Percentiles rank a stretch among this genome's conserved stretches.
Conservation (phyloP, 23 red algal genomes). For the Gracilaria vermiculophylla region DNA sequence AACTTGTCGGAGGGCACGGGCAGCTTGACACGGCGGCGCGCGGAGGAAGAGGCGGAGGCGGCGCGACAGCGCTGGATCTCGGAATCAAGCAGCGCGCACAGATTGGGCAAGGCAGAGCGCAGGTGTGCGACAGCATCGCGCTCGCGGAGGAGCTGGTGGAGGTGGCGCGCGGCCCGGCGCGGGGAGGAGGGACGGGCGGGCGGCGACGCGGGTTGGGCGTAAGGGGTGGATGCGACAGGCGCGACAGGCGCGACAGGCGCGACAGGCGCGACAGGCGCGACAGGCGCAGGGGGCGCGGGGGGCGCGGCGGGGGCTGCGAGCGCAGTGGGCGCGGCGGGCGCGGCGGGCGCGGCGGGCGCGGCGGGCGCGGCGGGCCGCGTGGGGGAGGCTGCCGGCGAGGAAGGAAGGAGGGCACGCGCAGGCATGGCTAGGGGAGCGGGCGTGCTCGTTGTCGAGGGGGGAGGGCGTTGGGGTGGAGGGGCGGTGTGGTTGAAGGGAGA, state of each 20-base stretch:
- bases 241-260: no score
- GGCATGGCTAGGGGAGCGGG: no score
- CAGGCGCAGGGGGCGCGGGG: neutral
- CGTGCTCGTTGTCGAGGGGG: no score
- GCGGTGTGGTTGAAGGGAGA: no score
- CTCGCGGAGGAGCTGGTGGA: slow-evolving; percentile 46
- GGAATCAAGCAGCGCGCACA: slow-evolving; percentile 43
- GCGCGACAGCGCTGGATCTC: neutral
- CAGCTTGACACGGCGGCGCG: slow-evolving; percentile 43
- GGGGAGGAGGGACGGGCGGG: neutral
- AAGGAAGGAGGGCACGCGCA: no score
- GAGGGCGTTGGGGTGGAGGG: no score
- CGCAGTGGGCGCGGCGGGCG: neutral
- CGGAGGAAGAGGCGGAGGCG: neutral
- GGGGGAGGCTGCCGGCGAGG: neutral
- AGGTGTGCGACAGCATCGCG: slow-evolving; percentile 31
- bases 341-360: neutral
- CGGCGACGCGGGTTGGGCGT: neutral
- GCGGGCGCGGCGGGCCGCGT: neutral
- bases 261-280: no score
- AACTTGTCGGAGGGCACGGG: slow-evolving; percentile 85
- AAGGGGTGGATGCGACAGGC: neutral
- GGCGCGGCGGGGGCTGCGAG: neutral
- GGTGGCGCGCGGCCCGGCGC: neutral
- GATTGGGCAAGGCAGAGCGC: slow-evolving; percentile 21